These are phyloP conservation scores for Apiospora pterosperma DNA, from an alignment of 2,329 filamentous ascomycete genomes.

Conservation along the genomic window DNA sequence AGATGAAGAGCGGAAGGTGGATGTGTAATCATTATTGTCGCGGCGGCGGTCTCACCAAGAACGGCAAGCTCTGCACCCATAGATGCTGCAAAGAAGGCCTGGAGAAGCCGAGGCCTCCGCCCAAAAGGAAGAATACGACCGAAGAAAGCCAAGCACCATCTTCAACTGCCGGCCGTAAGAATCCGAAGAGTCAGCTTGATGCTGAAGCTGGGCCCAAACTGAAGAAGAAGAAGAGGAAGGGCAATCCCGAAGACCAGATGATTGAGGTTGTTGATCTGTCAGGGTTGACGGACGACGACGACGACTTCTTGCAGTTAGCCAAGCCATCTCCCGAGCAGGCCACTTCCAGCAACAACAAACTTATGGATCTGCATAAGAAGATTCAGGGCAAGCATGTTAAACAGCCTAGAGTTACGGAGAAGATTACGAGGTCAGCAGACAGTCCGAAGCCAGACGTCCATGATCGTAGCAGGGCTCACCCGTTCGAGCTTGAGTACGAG, in stretches of 20 bases:
- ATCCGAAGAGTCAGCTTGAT: not conserved
- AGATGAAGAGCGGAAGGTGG: constrained; percentile 69
- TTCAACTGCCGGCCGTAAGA: not conserved
- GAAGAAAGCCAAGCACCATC: not conserved
- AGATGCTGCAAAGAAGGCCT: constrained; percentile 69
- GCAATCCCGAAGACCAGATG: not conserved
- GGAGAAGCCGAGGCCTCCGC: constrained; percentile 51
- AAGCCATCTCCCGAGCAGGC: not conserved
- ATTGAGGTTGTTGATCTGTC: not conserved
- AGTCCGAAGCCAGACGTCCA: not conserved
- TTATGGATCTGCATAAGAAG: not conserved
- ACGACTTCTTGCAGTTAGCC: not conserved
- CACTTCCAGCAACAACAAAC: not conserved
- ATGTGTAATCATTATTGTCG: constrained; percentile 67
- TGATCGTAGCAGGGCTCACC: not conserved
- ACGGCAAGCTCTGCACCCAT: constrained; percentile 59
- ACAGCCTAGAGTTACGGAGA: not conserved
- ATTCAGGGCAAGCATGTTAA: not conserved
- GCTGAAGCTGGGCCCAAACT: not conserved
- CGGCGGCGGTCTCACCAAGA: constrained; percentile 32
- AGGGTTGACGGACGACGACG: not conserved
- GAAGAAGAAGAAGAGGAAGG: not conserved
- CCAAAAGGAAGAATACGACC: not conserved
- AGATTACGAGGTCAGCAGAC: not conserved
- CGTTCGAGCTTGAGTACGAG: not conserved